Evolutionary conservation across 2,329 filamentous ascomycete species (phyloP).

Genomic region (Scedosporium apiospermum): DNA sequence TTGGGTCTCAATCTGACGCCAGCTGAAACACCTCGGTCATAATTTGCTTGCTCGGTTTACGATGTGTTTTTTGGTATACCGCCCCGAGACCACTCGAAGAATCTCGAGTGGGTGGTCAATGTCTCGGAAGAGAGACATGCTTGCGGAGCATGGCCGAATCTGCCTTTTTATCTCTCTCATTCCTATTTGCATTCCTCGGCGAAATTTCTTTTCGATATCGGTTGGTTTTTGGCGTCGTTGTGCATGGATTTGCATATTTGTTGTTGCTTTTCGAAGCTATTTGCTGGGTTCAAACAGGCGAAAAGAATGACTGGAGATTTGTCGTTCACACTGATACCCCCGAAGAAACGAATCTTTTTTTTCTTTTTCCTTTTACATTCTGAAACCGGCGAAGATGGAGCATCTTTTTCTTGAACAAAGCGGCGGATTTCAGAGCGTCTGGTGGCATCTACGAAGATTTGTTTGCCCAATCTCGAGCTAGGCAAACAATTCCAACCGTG

Average conservation of each 20-base stretch:
- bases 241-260: background rate
- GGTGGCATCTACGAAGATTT: too few relatives aligned
- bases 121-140: too few relatives aligned
- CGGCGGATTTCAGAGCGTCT: too few relatives aligned
- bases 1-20: slow-evolving; percentile 31
- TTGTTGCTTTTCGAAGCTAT: background rate
- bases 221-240: background rate
- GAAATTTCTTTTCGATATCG: background rate
- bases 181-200: background rate
- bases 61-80: background rate
- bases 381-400: background rate
- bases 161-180: too few relatives aligned
- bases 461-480: too few relatives aligned
- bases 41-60: background rate
- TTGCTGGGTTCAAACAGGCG: background rate
- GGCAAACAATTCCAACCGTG: too few relatives aligned
- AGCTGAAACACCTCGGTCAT: slow-evolving; percentile 20
- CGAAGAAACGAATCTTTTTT: background rate
- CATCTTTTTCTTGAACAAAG: too few relatives aligned
- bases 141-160: too few relatives aligned
- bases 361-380: background rate
- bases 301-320: background rate
- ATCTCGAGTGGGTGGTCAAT: background rate
- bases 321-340: background rate
- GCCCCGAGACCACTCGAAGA: background rate